A percentile compares a stretch with the other conserved stretches of the same genome.
phyloP scores from a whole-genome alignment of 495 filamentous ascomycete genomes.

The Bacidia rubella region DNA sequence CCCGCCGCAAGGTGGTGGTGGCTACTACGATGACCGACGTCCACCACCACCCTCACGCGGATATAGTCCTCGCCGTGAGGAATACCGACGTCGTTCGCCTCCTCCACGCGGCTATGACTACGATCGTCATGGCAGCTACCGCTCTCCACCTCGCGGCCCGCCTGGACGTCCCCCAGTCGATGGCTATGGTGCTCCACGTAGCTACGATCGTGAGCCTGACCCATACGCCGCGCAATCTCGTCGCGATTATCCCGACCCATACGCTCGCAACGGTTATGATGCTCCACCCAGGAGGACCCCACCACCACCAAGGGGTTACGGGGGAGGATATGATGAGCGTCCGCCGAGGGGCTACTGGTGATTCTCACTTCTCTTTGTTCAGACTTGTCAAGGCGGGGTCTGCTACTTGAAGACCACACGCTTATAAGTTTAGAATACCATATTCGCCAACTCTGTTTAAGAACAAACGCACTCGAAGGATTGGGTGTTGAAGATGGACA shows the following conservation, averaged over 20 bases:
- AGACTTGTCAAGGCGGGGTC: not conserved
- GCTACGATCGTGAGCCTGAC: constrained; percentile 17
- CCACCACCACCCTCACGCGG: constrained; percentile 55
- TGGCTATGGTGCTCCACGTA: constrained; percentile 46
- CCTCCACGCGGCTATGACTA: constrained; percentile 78
- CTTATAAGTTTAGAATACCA: not conserved
- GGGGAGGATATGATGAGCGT: constrained; percentile 18
- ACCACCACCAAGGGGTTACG: constrained; percentile 18
- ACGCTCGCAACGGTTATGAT: constrained; percentile 23
- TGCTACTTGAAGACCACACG: not conserved
- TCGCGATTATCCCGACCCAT: constrained; percentile 38
- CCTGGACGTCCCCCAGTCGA: constrained; percentile 56
- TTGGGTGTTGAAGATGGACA: no score
- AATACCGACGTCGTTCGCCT: constrained; percentile 74
- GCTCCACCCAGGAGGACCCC: constrained; percentile 9
- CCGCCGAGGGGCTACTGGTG: constrained; percentile 19
- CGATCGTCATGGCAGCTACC: constrained; percentile 56
- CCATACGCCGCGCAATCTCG: constrained; percentile 24
- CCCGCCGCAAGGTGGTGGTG: constrained; percentile 46
- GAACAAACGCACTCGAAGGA: not conserved
- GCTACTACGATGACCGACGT: constrained; percentile 51
- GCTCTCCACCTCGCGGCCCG: constrained; percentile 44
- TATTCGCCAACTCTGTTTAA: not conserved
- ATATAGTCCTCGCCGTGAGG: constrained; percentile 60
- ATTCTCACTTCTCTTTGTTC: constrained; percentile 13